These are phyloP conservation scores for Skeletonema potamos DNA, from an alignment of 108 stramenopile genomes.

Conservation along the genomic window DNA sequence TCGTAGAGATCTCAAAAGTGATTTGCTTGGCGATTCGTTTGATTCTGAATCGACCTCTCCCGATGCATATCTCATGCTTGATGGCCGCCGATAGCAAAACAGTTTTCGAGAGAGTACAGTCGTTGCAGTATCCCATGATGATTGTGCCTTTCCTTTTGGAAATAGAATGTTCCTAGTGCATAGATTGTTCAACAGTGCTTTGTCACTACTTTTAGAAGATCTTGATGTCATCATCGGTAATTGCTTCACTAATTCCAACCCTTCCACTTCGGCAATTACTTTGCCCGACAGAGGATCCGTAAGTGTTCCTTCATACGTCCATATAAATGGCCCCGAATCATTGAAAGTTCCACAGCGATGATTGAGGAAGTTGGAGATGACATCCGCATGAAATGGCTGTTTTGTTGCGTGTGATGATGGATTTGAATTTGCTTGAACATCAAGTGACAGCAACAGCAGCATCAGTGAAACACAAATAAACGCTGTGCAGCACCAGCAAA, in stretches of 20 bases:
- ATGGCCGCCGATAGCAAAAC: slow-evolving; percentile 64
- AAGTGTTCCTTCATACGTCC: slow-evolving; percentile 50
- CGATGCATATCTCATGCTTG: not conserved
- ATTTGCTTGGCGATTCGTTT: not conserved
- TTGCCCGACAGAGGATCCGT: slow-evolving; percentile 72
- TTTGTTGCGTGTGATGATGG: not conserved
- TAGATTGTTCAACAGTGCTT: slow-evolving; percentile 17
- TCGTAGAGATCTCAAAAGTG: slow-evolving; percentile 50
- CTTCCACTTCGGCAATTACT: slow-evolving; percentile 67
- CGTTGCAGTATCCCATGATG: slow-evolving; percentile 49
- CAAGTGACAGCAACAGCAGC: not conserved
- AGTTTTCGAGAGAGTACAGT: slow-evolving; percentile 66
- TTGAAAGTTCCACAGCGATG: slow-evolving; percentile 10
- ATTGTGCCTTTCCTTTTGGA: slow-evolving; percentile 1
- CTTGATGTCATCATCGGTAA: slow-evolving; percentile 31
- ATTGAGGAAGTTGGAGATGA: slow-evolving; percentile 10
- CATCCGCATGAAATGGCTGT: slow-evolving; percentile 7
- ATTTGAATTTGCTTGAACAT: not conserved
- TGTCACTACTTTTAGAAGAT: not conserved
- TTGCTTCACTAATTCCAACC: slow-evolving; percentile 60
- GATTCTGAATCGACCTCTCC: not conserved
- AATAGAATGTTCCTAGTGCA: slow-evolving; percentile 11
- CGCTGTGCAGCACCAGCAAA: not conserved
- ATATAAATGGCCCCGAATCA: slow-evolving; percentile 15
- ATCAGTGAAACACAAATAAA: not conserved